phyloP scores from a whole-genome alignment of 225 moss, liverwort and hornwort genomes.

The Thuidium tamariscinum region DNA sequence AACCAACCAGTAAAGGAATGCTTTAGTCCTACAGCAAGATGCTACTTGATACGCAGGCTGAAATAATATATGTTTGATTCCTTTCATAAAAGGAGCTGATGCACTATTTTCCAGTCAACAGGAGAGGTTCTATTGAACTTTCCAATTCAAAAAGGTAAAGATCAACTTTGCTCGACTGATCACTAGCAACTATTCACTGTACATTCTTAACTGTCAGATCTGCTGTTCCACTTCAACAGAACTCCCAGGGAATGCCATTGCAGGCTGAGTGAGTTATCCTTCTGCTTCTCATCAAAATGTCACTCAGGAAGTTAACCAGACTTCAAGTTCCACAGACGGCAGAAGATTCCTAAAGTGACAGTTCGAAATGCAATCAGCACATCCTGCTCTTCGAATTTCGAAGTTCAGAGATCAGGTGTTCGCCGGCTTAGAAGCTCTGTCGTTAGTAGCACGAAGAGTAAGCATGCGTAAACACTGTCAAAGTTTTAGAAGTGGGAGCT shows the following conservation, averaged over 20 bases:
- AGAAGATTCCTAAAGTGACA: background rate
- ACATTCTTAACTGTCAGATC: background rate
- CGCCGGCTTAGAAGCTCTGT: background rate
- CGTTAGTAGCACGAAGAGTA: background rate
- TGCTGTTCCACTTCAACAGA: background rate
- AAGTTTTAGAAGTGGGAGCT: background rate
- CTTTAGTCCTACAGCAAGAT: background rate
- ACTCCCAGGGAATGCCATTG: background rate
- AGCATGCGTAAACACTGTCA: background rate
- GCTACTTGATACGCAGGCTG: background rate
- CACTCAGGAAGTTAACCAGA: background rate
- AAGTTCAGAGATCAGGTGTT: background rate
- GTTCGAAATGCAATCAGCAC: background rate
- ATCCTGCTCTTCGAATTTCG: background rate
- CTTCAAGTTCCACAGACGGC: background rate
- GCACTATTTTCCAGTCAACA: background rate
- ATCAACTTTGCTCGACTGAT: background rate
- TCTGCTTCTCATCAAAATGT: background rate
- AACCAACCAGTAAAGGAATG: background rate
- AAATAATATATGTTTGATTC: background rate
- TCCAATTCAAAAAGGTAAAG: background rate
- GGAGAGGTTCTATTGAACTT: background rate
- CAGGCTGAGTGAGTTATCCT: background rate
- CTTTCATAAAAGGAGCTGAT: background rate
- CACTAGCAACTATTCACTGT: background rate